Evolutionary conservation across 75 land plant species (phyloP), one percentile per base, ranked within the genome.

Genomic region (Chamaecyparis obtusa): DNA sequence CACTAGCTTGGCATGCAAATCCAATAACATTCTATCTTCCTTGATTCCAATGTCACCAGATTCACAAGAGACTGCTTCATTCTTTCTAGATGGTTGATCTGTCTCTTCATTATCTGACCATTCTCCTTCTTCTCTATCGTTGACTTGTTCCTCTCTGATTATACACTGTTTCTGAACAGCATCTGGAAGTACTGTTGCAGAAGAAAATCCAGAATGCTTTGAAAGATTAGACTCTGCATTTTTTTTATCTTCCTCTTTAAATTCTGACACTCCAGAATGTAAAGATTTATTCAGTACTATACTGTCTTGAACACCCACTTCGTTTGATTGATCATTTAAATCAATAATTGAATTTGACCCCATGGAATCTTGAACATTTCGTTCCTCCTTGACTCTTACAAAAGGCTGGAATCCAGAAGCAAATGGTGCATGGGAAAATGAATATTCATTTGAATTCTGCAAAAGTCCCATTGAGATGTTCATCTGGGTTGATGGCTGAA

Each of bases 121-220:
- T 86, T 95, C 96, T 3, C 96, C 96, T 90, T 95, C 96, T 88
- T 95, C 96, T 88, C 89, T 95, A 84, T 95, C 96, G 51, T 84
- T 85, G 37, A 49, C 15, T 57, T 80, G 88, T 78, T 44, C 84
- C 56, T 87, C 84, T 43, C 16, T 36, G 49, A 33, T 15, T 54
- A 49, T 64, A 55, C 27, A 32, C 49, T 49, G 36, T 5, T 84
- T 55, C 49, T 30, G 37, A 84, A 36, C 32, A 83, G 84, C 15
- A 85, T 7, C 74, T 27, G 64, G 64, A 8, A 15, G 17, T 13
- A 56, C 35, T 13, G 10, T 36, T 84, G 2, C 67, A 16, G 85
- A 35, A 54, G 85, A 51, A 51, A 55, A 32, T 39, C 43, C 85
- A 17, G 41, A 19, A 84, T 84, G 54, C 35, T 84, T 55, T 35